phyloP scores from a whole-genome alignment of 2,329 filamentous ascomycete species.

The Claviceps arundinis region DNA sequence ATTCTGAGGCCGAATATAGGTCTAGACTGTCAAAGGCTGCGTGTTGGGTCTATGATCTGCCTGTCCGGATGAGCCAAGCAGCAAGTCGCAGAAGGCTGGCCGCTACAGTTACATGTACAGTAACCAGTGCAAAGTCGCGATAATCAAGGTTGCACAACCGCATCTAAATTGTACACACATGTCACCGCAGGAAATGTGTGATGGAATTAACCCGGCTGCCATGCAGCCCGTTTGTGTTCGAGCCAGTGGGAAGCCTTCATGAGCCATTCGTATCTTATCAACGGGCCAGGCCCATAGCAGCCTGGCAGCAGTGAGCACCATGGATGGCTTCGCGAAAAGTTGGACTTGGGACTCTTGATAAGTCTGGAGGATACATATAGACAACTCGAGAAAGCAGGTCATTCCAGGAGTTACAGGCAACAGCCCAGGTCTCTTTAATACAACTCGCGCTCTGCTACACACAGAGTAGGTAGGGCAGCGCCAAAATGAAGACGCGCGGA shows the following conservation, averaged over 20 bases:
- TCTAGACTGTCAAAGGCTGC: constrained; percentile 33
- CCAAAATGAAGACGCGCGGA: too few species aligned
- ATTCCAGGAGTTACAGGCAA: too few species aligned
- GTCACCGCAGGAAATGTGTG: neutral
- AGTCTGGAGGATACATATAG: too few species aligned
- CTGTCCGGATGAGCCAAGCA: constrained; percentile 18
- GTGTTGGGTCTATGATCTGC: constrained; percentile 30
- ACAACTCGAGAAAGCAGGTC: too few species aligned
- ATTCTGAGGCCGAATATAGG: constrained; percentile 31
- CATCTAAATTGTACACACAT: neutral
- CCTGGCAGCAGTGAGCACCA: too few species aligned
- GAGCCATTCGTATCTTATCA: neutral
- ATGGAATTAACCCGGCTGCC: neutral
- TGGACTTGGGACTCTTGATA: too few species aligned
- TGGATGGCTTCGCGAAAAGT: too few species aligned
- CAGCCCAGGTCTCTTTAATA: too few species aligned
- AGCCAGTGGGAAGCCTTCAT: neutral
- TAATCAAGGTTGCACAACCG: neutral
- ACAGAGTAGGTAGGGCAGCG: too few species aligned
- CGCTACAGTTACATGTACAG: neutral
- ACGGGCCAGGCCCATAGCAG: too few species aligned
- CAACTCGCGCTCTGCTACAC: too few species aligned
- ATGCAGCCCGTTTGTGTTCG: neutral
- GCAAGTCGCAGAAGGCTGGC: neutral
- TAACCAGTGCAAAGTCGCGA: neutral